Percentiles rank a stretch among this genome's conserved stretches.
These are phyloP conservation scores for Zymoseptoria passerinii DNA, from an alignment of 2,329 filamentous ascomycete species.

Conservation along the genomic window DNA sequence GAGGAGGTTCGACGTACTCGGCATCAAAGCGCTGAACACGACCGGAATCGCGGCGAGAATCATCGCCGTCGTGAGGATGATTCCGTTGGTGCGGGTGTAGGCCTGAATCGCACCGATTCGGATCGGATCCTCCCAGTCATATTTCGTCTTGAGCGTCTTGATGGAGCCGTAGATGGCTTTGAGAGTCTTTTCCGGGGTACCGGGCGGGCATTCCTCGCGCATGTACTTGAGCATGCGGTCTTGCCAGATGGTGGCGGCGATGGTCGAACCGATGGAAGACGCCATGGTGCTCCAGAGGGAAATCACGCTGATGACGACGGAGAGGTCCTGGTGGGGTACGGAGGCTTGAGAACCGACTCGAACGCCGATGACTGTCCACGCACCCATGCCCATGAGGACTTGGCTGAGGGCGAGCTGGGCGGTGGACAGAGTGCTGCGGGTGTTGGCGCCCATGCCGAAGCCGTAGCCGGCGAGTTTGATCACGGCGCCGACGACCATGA, in stretches of 20 bases:
- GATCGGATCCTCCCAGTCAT: background rate
- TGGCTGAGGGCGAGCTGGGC: slow-evolving; percentile 31
- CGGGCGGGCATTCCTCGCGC: slow-evolving; percentile 2
- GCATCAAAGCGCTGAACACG: slow-evolving; percentile 4
- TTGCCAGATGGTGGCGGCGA: slow-evolving; percentile 19
- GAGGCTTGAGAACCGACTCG: slow-evolving; percentile 37
- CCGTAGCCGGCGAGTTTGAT: slow-evolving; percentile 34
- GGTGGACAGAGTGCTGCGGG: slow-evolving; percentile 29
- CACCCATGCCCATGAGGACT: slow-evolving; percentile 33
- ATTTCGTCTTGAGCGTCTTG: background rate
- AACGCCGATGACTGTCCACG: slow-evolving; percentile 34
- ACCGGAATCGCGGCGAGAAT: background rate
- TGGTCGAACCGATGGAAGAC: slow-evolving; percentile 33
- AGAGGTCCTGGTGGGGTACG: slow-evolving; percentile 38
- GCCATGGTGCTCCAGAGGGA: slow-evolving; percentile 36
- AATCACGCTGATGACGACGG: slow-evolving; percentile 33
- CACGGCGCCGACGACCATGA: slow-evolving; percentile 34
- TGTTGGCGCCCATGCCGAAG: slow-evolving; percentile 25
- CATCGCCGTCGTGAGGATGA: slow-evolving; percentile 1
- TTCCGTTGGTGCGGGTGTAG: slow-evolving; percentile 3
- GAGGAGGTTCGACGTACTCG: background rate
- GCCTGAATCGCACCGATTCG: slow-evolving; percentile 2
- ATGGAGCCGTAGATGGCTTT: slow-evolving; percentile 2
- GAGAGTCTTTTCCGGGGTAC: background rate
- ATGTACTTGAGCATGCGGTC: slow-evolving; percentile 3